Evolutionary conservation across 768 basidiomycete species (phyloP).

Genomic region (Mycena chlorophos): DNA sequence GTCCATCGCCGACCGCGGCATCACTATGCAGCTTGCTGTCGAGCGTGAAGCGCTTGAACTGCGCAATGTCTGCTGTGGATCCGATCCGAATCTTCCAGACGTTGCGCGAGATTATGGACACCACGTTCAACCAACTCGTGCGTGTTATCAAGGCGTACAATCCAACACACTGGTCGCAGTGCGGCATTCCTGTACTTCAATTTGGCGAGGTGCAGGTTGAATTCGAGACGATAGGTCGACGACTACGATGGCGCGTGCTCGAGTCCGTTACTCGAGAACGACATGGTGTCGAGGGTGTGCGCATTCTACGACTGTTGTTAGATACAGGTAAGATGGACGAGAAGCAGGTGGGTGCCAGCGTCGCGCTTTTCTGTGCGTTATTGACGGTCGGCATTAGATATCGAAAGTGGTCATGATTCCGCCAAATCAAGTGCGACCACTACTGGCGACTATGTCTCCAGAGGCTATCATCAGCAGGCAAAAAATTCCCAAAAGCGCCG

Average conservation of each 20-base stretch:
- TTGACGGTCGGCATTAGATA: slow-evolving; percentile 52
- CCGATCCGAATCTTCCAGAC: too few relatives aligned
- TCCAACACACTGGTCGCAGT: slow-evolving; percentile 67
- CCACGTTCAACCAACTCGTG: slow-evolving; percentile 57
- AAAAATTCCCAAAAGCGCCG: slow-evolving; percentile 88
- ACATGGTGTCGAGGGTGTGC: slow-evolving; percentile 79
- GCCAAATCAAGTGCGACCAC: slow-evolving; percentile 79
- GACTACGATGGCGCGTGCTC: slow-evolving; percentile 68
- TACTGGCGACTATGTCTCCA: slow-evolving; percentile 75
- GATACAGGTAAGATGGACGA: slow-evolving; percentile 92
- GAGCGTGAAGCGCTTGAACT: too few relatives aligned
- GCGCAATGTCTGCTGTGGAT: too few relatives aligned
- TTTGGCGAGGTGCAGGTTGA: slow-evolving; percentile 76
- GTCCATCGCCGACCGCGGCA: too few relatives aligned
- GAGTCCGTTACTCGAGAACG: slow-evolving; percentile 81
- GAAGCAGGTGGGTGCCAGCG: slow-evolving; percentile 65
- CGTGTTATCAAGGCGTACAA: slow-evolving; percentile 77
- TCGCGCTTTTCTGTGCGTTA: not conserved
- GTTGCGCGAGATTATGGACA: too few relatives aligned
- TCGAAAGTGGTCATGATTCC: slow-evolving; percentile 93
- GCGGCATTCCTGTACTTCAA: slow-evolving; percentile 71
- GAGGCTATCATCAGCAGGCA: slow-evolving; percentile 87
- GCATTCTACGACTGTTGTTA: slow-evolving; percentile 76
- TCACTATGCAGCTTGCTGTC: too few relatives aligned
- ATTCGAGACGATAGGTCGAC: slow-evolving; percentile 68